phyloP scores from a whole-genome alignment of 768 basidiomycete genomes.

The Strobilomyces dryophilus region DNA sequence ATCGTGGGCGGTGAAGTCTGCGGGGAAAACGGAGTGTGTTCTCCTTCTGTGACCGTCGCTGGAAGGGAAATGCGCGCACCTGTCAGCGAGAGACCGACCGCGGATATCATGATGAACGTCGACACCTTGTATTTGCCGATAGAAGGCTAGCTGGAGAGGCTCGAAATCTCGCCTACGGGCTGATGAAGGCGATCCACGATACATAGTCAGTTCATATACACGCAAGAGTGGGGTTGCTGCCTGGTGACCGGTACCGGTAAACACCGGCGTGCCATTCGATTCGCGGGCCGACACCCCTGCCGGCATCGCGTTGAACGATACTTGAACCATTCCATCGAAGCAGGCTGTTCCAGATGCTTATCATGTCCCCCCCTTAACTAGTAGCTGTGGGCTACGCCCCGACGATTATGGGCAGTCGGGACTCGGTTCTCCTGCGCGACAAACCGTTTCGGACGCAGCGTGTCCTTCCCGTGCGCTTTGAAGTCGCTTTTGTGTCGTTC shows the following conservation, averaged over 20 bases:
- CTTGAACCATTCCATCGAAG: too few relatives aligned
- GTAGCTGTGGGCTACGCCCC: too few relatives aligned
- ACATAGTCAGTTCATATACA: constrained; percentile 1
- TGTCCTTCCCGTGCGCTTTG: too few relatives aligned
- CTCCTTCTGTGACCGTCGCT: not conserved
- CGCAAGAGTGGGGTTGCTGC: not conserved
- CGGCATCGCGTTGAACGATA: too few relatives aligned
- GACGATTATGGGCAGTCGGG: too few relatives aligned
- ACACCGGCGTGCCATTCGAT: not conserved
- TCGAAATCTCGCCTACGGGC: not conserved
- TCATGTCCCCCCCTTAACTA: too few relatives aligned
- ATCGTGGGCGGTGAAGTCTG: constrained; percentile 24
- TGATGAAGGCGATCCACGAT: not conserved
- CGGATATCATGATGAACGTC: constrained; percentile 9
- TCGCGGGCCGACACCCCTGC: not conserved
- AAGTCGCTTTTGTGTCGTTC: too few relatives aligned
- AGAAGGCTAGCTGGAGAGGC: not conserved
- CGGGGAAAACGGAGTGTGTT: not conserved
- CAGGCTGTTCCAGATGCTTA: too few relatives aligned
- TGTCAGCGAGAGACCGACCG: constrained; percentile 8
- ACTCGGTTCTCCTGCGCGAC: too few relatives aligned
- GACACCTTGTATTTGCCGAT: not conserved
- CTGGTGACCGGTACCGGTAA: constrained; percentile 14
- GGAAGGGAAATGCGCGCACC: constrained; percentile 10
- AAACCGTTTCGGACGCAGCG: too few relatives aligned